These are phyloP conservation scores for Populus hybrid DNA, from an alignment of 441 rosid species.

Conservation along the genomic window DNA sequence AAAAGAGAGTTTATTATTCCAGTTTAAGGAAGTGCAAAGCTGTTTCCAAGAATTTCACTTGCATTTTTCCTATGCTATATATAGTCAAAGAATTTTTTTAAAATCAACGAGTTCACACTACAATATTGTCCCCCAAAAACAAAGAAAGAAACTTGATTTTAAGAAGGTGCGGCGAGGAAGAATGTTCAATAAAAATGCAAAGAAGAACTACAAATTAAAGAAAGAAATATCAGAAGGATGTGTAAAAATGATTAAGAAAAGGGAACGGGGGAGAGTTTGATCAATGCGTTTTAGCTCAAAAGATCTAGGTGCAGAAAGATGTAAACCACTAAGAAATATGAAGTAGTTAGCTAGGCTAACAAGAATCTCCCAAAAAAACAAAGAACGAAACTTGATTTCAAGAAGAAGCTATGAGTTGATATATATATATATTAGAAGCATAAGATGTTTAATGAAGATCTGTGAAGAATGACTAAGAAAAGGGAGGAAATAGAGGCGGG, in stretches of 20 bases:
- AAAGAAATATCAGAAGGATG: background rate
- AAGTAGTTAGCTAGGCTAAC: too few species aligned
- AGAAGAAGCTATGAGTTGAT: background rate
- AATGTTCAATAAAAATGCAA: background rate
- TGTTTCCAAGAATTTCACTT: background rate
- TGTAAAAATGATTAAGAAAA: too few species aligned
- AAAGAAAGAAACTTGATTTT: background rate
- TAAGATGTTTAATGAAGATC: background rate
- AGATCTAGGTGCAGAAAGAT: too few species aligned
- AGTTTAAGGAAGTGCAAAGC: background rate
- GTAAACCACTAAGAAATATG: too few species aligned
- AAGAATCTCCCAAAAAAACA: background rate
- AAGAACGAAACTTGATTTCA: background rate
- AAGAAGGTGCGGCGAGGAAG: background rate
- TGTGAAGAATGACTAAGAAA: background rate
- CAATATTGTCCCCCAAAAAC: background rate
- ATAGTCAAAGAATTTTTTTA: background rate
- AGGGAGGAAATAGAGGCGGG: constrained; percentile 9
- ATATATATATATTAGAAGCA: background rate
- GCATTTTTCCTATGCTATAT: background rate
- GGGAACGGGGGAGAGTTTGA: too few species aligned
- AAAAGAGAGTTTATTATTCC: background rate
- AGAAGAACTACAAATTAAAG: background rate
- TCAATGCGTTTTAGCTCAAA: too few species aligned
- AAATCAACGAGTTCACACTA: background rate